Conservation (phyloP, 192 early-diverging fungal genomes). For the Coemansia sp. region DNA sequence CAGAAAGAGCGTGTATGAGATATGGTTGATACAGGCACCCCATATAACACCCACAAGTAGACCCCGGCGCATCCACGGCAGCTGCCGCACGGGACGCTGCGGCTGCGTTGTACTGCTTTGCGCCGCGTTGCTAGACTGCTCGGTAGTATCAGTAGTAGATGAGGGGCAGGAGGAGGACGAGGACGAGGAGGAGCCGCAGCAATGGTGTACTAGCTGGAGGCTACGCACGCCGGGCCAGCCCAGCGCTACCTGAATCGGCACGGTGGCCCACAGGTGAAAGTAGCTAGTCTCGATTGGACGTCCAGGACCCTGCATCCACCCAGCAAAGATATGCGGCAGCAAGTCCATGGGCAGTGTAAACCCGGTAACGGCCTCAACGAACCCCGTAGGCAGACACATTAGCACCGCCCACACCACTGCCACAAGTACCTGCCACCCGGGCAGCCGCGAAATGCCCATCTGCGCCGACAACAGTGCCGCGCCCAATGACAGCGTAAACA, state of each 20-base stretch:
- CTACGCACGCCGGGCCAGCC: constrained; percentile 50
- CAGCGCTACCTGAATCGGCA: constrained; percentile 33
- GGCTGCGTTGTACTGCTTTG: neutral
- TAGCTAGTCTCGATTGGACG: constrained; percentile 45
- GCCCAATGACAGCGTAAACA: constrained; percentile 33
- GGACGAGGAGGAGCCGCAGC: neutral
- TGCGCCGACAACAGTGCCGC: constrained; percentile 34
- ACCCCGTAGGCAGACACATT: constrained; percentile 39
- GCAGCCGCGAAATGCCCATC: constrained; percentile 31
- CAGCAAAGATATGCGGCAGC: constrained; percentile 41
- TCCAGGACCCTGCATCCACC: constrained; percentile 41
- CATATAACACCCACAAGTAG: constrained; percentile 35
- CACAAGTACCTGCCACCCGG: constrained; percentile 40
- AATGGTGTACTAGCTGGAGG: constrained; percentile 36
- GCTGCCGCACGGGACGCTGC: neutral
- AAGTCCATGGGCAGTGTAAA: constrained; percentile 45
- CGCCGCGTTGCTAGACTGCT: neutral
- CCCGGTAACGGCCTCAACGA: constrained; percentile 42
- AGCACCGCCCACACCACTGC: constrained; percentile 31
- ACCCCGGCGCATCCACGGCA: constrained; percentile 44
- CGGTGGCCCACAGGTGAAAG: constrained; percentile 48
- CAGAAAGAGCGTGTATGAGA: constrained; percentile 23
- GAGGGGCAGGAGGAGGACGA: too few species aligned
- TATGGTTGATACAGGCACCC: constrained; percentile 45
- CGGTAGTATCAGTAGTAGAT: too few species aligned